Conservation (phyloP, 352 stramenopile genomes). For the Hyaloperonospora brassicae region DNA sequence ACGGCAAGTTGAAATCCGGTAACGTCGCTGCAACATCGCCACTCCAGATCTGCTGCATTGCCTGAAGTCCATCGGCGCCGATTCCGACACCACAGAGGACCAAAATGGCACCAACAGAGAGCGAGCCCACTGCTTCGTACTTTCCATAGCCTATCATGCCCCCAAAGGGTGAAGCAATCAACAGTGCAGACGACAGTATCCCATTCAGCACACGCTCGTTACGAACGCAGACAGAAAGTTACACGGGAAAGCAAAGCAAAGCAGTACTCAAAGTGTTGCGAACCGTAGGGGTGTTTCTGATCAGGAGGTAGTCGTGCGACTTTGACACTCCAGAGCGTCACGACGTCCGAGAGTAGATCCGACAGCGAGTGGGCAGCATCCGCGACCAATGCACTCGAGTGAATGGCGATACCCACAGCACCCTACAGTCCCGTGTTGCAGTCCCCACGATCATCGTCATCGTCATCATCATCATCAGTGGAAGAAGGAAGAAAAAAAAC, state of each 20-base stretch:
- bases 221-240: too few relatives aligned
- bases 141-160: conserved; percentile 66
- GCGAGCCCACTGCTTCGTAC: conserved; percentile 82
- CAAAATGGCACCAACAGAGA: conserved; percentile 81
- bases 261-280: not conserved
- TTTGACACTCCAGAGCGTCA: conserved; percentile 92
- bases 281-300: conserved; percentile 85
- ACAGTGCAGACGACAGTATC: not conserved
- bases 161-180: too few relatives aligned
- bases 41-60: conserved; percentile 58
- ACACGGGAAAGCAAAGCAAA: too few relatives aligned
- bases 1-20: conserved; percentile 36
- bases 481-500: too few relatives aligned
- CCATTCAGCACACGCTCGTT: not conserved
- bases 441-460: too few relatives aligned
- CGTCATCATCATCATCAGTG: not conserved
- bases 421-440: conserved; percentile 28
- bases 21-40: conserved; percentile 21
- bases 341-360: conserved; percentile 94
- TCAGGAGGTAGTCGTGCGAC: conserved; percentile 91
- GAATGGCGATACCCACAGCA: conserved; percentile 58
- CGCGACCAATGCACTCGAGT: conserved; percentile 90
- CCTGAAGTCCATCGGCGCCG: conserved; percentile 62
- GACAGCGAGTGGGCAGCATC: conserved; percentile 94
- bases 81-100: conserved; percentile 66